Percentiles rank a stretch among this genome's conserved stretches.
Evolutionary conservation across 352 stramenopile genomes (phyloP).

Genomic region (Pythium diclinum): DNA sequence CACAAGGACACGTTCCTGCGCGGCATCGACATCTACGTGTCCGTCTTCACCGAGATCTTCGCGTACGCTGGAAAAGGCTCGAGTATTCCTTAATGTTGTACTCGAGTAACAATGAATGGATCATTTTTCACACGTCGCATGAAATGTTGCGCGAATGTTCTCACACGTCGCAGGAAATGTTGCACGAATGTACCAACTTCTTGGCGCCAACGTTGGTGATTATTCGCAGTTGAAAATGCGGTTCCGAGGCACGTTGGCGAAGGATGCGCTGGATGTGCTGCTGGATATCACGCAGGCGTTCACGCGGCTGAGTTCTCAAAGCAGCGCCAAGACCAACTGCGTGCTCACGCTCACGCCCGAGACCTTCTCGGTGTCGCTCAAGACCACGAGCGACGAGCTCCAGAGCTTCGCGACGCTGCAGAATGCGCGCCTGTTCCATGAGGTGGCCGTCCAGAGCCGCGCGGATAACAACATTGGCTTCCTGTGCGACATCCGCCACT

Average conservation of each 20-base stretch:
- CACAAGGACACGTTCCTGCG: constrained; percentile 42
- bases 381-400: constrained; percentile 69
- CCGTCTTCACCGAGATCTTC: constrained; percentile 55
- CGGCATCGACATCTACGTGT: constrained; percentile 88
- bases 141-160: neutral
- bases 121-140: neutral
- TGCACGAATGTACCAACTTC: neutral
- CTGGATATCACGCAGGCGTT: constrained; percentile 76
- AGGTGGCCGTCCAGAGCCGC: constrained; percentile 69
- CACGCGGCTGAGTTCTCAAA: constrained; percentile 52
- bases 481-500: constrained; percentile 66
- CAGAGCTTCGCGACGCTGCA: constrained; percentile 74
- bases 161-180: neutral
- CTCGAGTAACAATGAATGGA: too few relatives aligned
- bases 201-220: neutral
- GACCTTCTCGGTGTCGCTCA: constrained; percentile 59
- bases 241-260: constrained; percentile 73
- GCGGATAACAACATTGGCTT: constrained; percentile 83
- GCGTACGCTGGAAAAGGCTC: constrained; percentile 16
- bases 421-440: constrained; percentile 63
- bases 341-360: constrained; percentile 73
- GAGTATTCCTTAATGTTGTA: too few relatives aligned
- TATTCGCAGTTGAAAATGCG: constrained; percentile 41
- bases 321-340: constrained; percentile 56
- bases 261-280: constrained; percentile 73